These are phyloP conservation scores for Sugiyamaella chiloensis DNA, from an alignment of 805 yeast species.

Conservation along the genomic window DNA sequence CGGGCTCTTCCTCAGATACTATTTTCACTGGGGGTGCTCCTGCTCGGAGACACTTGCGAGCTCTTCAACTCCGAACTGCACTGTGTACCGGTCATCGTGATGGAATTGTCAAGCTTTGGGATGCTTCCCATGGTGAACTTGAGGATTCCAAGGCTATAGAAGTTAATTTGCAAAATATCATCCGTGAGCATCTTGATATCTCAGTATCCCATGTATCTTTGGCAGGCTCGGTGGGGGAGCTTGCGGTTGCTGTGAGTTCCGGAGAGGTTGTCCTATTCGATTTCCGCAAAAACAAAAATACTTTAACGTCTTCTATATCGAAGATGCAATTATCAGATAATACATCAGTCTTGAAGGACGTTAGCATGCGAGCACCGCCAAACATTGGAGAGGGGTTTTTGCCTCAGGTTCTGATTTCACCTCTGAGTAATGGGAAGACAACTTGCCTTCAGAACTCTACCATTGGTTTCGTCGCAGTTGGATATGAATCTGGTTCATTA, in stretches of 20 bases:
- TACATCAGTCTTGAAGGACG: conserved; percentile 33
- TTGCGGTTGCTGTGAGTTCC: conserved; percentile 61
- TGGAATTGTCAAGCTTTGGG: conserved; percentile 79
- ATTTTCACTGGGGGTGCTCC: conserved; percentile 82
- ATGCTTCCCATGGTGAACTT: conserved; percentile 72
- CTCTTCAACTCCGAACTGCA: conserved; percentile 51
- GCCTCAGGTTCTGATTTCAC: conserved; percentile 49
- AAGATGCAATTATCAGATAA: conserved; percentile 1
- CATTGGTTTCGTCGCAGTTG: conserved; percentile 81
- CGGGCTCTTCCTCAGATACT: conserved; percentile 36
- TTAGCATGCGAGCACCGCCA: conserved; percentile 52
- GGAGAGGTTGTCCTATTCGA: conserved; percentile 77
- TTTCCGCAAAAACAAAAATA: conserved; percentile 52
- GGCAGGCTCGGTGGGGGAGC: conserved; percentile 72
- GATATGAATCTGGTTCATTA: conserved; percentile 71
- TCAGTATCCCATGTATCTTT: conserved; percentile 61
- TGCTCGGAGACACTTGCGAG: conserved; percentile 45
- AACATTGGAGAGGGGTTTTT: conserved; percentile 57
- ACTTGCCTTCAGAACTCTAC: conserved; percentile 65
- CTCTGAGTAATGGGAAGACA: conserved; percentile 46
- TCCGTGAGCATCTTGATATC: conserved; percentile 41
- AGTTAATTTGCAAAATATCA: conserved; percentile 50
- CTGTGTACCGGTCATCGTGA: conserved; percentile 79
- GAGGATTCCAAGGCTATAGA: conserved; percentile 59
- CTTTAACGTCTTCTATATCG: conserved; percentile 25